phyloP scores from a whole-genome alignment of 78 protist genomes.

The Guillardia theta region DNA sequence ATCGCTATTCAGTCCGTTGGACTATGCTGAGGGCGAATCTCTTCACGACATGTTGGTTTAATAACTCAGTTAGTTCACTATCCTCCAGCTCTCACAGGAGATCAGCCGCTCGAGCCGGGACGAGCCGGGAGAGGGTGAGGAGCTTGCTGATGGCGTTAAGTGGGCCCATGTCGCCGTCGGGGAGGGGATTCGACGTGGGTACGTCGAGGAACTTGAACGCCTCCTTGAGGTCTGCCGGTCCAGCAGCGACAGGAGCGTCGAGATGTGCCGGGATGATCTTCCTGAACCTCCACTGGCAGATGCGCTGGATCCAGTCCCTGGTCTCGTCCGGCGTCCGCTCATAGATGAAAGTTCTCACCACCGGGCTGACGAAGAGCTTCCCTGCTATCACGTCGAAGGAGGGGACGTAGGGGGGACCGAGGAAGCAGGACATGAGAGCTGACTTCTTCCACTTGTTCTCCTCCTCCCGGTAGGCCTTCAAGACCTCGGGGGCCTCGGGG shows the following conservation, averaged over 20 bases:
- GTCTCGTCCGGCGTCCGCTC: neutral
- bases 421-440: neutral
- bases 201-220: neutral
- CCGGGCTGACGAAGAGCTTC: neutral
- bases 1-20: no score
- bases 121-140: neutral
- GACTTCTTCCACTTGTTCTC: slow-evolving; percentile 12
- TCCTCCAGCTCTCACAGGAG: neutral
- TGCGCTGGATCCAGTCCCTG: neutral
- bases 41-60: no score
- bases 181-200: neutral
- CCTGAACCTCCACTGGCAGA: neutral
- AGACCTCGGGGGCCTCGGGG: neutral
- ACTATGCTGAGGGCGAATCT: no score
- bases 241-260: neutral
- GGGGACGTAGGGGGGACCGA: neutral
- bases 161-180: neutral
- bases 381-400: neutral
- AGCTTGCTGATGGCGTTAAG: slow-evolving; percentile 2
- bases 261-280: neutral
- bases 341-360: neutral
- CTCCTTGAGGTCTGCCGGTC: neutral
- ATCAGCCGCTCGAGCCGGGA: neutral
- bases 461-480: neutral
- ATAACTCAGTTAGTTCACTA: no score